Evolutionary conservation across 2,329 filamentous ascomycete species (phyloP).

Genomic region (Trichocomaceae sp.): DNA sequence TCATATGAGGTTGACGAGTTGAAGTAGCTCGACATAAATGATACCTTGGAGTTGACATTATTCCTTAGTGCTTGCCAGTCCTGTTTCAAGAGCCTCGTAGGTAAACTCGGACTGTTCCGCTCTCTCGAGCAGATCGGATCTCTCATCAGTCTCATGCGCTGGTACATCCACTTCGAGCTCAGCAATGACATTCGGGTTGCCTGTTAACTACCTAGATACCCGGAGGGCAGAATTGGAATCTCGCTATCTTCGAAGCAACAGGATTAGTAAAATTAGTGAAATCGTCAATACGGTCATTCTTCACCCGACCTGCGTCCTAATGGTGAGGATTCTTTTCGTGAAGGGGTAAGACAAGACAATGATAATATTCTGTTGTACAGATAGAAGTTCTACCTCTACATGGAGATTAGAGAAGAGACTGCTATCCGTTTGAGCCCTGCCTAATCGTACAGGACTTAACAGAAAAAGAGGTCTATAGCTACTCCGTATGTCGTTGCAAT

Average conservation of each 20-base stretch:
- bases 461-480: too few species aligned
- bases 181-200: constrained; percentile 60
- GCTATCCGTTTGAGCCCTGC: neutral
- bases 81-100: constrained; percentile 56
- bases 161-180: constrained; percentile 49
- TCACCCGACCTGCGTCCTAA: constrained; percentile 64
- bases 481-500: neutral
- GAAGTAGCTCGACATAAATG: constrained; percentile 51
- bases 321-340: constrained; percentile 48
- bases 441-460: too few species aligned
- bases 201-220: too few species aligned
- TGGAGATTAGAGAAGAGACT: neutral
- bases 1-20: constrained; percentile 51
- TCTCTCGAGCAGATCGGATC: constrained; percentile 37
- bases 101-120: constrained; percentile 55
- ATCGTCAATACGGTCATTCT: constrained; percentile 55
- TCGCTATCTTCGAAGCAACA: constrained; percentile 58
- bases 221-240: constrained; percentile 55
- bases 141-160: constrained; percentile 48
- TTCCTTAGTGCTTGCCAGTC: constrained; percentile 43
- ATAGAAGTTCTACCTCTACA: constrained; percentile 27
- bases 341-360: constrained; percentile 60
- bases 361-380: constrained; percentile 55
- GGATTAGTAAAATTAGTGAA: constrained; percentile 59
- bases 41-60: too few species aligned